Conservation (phyloP, 2,329 filamentous ascomycete genomes). For the Aspergillus thermomutatus region DNA sequence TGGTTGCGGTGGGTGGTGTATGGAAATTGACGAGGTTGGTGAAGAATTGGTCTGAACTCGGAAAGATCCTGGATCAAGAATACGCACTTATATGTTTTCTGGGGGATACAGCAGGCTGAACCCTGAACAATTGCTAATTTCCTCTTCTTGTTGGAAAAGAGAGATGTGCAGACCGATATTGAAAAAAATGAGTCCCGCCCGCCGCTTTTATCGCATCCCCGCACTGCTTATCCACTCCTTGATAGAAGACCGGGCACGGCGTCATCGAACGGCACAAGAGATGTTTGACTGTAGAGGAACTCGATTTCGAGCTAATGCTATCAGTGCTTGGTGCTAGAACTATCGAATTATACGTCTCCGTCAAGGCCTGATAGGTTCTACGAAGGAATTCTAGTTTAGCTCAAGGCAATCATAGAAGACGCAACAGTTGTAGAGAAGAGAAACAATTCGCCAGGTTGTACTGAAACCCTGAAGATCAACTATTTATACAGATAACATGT, state of each 20-base stretch:
- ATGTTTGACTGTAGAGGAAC: background rate
- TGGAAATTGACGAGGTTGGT: slow-evolving; percentile 3
- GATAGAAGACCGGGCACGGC: background rate
- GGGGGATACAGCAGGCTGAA: background rate
- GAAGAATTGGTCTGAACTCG: background rate
- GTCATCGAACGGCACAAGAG: background rate
- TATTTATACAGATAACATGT: slow-evolving; percentile 36
- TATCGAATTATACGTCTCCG: background rate
- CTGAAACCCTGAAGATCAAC: slow-evolving; percentile 27
- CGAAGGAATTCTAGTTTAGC: background rate
- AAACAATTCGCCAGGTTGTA: slow-evolving; percentile 28
- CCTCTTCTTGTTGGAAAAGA: background rate
- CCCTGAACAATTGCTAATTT: background rate
- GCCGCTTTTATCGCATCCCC: background rate
- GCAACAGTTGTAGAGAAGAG: slow-evolving; percentile 28
- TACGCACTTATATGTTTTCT: background rate
- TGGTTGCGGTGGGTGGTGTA: slow-evolving; percentile 5
- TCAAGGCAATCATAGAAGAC: background rate
- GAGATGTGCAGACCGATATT: background rate
- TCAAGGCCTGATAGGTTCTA: background rate
- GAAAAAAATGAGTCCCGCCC: background rate
- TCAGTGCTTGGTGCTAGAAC: background rate
- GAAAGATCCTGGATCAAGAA: background rate
- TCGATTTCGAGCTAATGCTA: background rate
- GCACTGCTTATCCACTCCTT: background rate